phyloP scores from a whole-genome alignment of 768 basidiomycete species.

The Xerocomellus amylosporus region DNA sequence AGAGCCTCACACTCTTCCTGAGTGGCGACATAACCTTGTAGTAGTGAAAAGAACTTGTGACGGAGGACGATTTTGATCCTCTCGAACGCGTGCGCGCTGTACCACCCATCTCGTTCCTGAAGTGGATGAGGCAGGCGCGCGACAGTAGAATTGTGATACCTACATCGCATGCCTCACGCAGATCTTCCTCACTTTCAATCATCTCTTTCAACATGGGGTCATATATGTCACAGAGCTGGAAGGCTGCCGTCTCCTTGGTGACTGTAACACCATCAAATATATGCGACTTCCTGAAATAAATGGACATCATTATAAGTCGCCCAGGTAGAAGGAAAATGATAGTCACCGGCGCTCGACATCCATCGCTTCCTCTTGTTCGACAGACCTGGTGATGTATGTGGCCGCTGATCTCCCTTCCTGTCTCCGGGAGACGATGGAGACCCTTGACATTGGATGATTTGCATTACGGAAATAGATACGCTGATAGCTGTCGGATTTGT shows the following conservation, averaged over 20 bases:
- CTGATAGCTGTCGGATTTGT: conserved; percentile 69
- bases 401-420: conserved; percentile 40
- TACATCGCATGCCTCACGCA: conserved; percentile 74
- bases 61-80: conserved; percentile 82
- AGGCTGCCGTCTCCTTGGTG: conserved; percentile 85
- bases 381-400: conserved; percentile 29
- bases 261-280: conserved; percentile 84
- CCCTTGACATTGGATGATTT: conserved; percentile 74
- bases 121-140: background rate
- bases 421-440: conserved; percentile 70
- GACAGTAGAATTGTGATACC: conserved; percentile 28
- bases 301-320: background rate
- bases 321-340: background rate
- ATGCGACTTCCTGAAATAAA: conserved; percentile 57
- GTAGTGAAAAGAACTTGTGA: conserved; percentile 78
- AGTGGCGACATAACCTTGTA: conserved; percentile 68
- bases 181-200: conserved; percentile 69
- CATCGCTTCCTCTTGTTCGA: conserved; percentile 33
- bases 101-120: conserved; percentile 90
- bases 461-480: conserved; percentile 87
- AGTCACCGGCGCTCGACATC: conserved; percentile 33
- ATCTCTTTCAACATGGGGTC: conserved; percentile 82
- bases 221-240: conserved; percentile 89
- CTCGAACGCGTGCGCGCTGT: conserved; percentile 68
- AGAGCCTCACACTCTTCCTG: conserved; percentile 72